A percentile compares a stretch with the other conserved stretches of the same genome.
These are phyloP conservation scores for Neofusicoccum sp. DNA, from an alignment of 2,329 filamentous ascomycete species.

Conservation along the genomic window DNA sequence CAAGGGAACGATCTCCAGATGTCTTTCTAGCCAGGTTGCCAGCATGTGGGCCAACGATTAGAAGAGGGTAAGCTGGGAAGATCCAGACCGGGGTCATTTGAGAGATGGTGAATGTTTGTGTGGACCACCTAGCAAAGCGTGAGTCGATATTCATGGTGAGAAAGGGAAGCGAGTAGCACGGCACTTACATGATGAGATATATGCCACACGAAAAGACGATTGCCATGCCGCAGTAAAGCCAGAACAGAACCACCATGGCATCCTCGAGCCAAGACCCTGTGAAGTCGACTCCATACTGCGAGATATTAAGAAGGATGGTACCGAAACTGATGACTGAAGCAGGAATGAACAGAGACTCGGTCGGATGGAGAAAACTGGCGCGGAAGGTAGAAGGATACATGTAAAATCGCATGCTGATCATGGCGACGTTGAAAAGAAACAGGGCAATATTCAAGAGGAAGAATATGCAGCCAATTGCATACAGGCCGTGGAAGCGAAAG, in stretches of 20 bases:
- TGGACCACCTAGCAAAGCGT: constrained; percentile 54
- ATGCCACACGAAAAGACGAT: constrained; percentile 66
- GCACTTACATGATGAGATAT: constrained; percentile 67
- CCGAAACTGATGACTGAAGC: constrained; percentile 67
- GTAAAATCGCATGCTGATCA: constrained; percentile 68
- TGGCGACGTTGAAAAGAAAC: constrained; percentile 67
- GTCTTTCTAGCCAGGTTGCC: constrained; percentile 53
- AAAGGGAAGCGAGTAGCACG: constrained; percentile 28
- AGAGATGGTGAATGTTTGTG: constrained; percentile 68
- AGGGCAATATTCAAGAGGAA: constrained; percentile 53
- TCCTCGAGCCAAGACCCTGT: constrained; percentile 56
- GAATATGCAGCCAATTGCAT: constrained; percentile 48
- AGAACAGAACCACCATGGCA: constrained; percentile 67
- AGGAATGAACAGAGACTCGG: constrained; percentile 75
- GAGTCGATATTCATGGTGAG: background rate
- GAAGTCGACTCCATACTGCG: constrained; percentile 64
- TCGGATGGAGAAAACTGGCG: constrained; percentile 70
- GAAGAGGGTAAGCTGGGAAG: constrained; percentile 78
- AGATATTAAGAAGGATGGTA: constrained; percentile 63
- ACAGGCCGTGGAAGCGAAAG: constrained; percentile 45
- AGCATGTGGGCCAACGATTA: constrained; percentile 73
- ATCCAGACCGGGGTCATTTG: constrained; percentile 89
- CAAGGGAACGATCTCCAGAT: constrained; percentile 43
- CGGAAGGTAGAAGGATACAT: constrained; percentile 68
- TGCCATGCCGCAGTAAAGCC: constrained; percentile 70